phyloP scores from a whole-genome alignment of 495 filamentous ascomycete species.

The Beverwykella pulmonaria region DNA sequence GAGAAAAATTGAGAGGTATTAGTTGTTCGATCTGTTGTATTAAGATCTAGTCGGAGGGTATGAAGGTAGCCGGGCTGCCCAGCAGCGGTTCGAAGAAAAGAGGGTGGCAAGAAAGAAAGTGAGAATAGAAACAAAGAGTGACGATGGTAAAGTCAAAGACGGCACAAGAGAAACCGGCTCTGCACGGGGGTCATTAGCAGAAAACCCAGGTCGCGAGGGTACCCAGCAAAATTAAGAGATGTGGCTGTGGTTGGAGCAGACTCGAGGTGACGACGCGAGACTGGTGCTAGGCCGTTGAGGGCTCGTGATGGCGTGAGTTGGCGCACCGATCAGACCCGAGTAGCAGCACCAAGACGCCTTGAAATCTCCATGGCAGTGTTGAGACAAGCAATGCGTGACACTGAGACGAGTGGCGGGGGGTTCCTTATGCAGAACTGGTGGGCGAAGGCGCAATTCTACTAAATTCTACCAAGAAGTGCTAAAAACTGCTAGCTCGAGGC shows the following conservation, averaged over 20 bases:
- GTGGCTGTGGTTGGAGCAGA: neutral
- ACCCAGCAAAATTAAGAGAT: conserved; percentile 16
- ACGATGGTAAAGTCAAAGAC: conserved; percentile 26
- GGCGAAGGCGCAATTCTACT: conserved; percentile 7
- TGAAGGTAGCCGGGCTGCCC: conserved; percentile 28
- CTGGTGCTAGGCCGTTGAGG: conserved; percentile 1
- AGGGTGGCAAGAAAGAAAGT: conserved; percentile 31
- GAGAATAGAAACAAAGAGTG: conserved; percentile 34
- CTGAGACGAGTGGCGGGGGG: conserved; percentile 27
- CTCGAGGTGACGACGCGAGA: conserved; percentile 25
- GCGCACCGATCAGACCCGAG: conserved; percentile 6
- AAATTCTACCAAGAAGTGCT: neutral
- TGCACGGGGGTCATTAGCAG: conserved; percentile 27
- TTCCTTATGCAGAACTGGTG: conserved; percentile 12
- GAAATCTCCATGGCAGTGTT: conserved; percentile 10
- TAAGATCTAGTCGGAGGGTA: conserved; percentile 29
- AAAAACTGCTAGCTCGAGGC: conserved; percentile 1
- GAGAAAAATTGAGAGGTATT: conserved; percentile 13
- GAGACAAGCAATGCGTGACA: conserved; percentile 15
- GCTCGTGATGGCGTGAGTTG: conserved; percentile 25
- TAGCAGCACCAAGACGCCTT: conserved; percentile 23
- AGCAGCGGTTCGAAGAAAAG: conserved; percentile 35
- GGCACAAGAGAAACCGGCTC: conserved; percentile 34
- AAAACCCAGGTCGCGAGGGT: neutral
- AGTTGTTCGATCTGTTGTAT: conserved; percentile 29